Evolutionary conservation across 176 grass and related monocot genomes (phyloP).

Genomic region (Themeda triandra): DNA sequence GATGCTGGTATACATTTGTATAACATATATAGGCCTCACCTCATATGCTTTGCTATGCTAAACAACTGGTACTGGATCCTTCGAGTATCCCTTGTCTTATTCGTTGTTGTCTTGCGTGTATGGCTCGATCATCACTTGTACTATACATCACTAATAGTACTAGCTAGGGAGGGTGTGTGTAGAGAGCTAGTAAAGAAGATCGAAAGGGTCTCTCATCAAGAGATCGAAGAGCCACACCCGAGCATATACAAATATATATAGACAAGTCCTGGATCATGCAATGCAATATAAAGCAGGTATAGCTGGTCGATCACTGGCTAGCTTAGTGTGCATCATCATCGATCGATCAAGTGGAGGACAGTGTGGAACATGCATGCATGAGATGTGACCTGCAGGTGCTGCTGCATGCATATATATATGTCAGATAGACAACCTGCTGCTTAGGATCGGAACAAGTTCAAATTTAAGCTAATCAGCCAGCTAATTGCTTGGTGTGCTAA

Average conservation of each 20-base stretch:
- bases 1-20: neutral
- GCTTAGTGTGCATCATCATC: neutral
- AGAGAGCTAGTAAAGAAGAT: no score
- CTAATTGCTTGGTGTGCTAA: neutral
- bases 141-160: no score
- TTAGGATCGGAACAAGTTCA: no score
- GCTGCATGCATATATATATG: no score
- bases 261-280: no score
- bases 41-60: no score
- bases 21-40: no score
- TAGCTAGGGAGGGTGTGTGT: no score
- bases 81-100: conserved; percentile 25
- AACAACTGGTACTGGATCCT: conserved; percentile 17
- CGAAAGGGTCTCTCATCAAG: neutral
- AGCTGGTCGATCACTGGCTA: neutral
- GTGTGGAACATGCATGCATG: neutral
- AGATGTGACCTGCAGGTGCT: neutral
- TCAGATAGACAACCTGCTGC: no score
- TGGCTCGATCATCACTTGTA: no score
- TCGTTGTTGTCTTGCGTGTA: neutral
- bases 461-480: neutral
- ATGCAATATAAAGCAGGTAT: no score
- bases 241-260: neutral
- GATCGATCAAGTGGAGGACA: neutral
- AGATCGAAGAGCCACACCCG: neutral